phyloP scores from a whole-genome alignment of 805 yeast species.

The Wickerhamiella vanderwaltii region DNA sequence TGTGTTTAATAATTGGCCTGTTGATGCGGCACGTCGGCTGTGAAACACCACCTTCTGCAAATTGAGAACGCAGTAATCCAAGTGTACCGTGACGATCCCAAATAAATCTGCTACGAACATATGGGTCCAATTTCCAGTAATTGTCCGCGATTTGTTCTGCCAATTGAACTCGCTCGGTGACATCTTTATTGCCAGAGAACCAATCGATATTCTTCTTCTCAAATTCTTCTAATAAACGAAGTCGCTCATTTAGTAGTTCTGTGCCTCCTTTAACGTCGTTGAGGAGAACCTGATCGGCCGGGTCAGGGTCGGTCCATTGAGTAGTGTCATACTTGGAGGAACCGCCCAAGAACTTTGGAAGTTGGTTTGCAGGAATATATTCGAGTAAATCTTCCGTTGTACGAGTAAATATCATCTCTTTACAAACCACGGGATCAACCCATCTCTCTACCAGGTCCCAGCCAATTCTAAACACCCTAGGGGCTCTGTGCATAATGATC shows the following conservation, averaged over 20 bases:
- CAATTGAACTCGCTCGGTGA: constrained; percentile 31
- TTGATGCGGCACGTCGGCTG: background rate
- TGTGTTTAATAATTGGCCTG: background rate
- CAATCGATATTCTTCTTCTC: background rate
- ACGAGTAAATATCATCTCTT: constrained; percentile 51
- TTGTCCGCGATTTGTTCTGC: constrained; percentile 25
- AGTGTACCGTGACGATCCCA: constrained; percentile 63
- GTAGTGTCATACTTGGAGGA: background rate
- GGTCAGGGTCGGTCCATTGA: constrained; percentile 1
- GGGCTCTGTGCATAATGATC: background rate
- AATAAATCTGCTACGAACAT: constrained; percentile 61
- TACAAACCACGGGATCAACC: constrained; percentile 27
- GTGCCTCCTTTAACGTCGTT: background rate
- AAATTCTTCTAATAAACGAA: background rate
- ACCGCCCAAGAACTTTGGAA: constrained; percentile 7
- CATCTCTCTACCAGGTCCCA: background rate
- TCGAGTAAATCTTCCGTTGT: background rate
- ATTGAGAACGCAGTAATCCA: constrained; percentile 26
- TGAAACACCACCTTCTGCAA: background rate
- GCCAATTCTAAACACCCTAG: background rate
- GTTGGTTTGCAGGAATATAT: background rate
- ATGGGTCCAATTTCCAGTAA: constrained; percentile 67
- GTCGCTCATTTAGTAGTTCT: background rate
- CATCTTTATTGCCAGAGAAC: background rate
- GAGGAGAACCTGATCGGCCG: background rate